Conservation (phyloP, 129 eudicot species). For the Gnaphalium uliginosum region DNA sequence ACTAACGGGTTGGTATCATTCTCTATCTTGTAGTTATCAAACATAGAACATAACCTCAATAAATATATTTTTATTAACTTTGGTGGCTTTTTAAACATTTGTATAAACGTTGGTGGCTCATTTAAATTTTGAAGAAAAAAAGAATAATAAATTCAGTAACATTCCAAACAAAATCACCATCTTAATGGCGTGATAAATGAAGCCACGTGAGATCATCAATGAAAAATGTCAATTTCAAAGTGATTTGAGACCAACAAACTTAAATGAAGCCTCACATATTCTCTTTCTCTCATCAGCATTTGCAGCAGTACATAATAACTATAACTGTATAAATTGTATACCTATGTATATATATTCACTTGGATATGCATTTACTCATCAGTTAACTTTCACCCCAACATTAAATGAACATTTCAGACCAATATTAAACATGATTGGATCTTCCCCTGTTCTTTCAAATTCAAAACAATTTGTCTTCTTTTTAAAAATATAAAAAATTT, state of each 20-base stretch:
- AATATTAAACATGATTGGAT: slow-evolving; percentile 34
- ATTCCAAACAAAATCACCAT: not conserved
- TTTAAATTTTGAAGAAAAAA: no score
- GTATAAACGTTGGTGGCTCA: no score
- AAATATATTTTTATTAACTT: not conserved
- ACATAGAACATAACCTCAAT: no score
- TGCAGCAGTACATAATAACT: slow-evolving; percentile 11
- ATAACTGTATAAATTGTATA: not conserved
- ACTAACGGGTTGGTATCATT: no score
- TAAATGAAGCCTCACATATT: slow-evolving; percentile 1
- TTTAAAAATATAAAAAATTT: not conserved
- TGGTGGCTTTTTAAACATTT: not conserved
- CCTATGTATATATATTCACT: slow-evolving; percentile 9
- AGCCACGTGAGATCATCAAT: slow-evolving; percentile 9
- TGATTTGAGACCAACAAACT: not conserved
- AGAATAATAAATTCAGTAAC: not conserved
- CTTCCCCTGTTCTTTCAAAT: slow-evolving; percentile 31
- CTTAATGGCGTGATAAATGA: slow-evolving; percentile 4
- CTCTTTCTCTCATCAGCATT: slow-evolving; percentile 25
- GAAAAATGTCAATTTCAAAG: slow-evolving; percentile 8
- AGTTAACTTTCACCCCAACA: slow-evolving; percentile 4
- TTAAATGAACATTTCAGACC: slow-evolving; percentile 21
- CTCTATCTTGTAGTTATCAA: no score
- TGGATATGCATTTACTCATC: slow-evolving; percentile 31
- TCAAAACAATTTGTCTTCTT: slow-evolving; percentile 31